These are phyloP conservation scores for Aspergillus affinis DNA, from an alignment of 495 filamentous ascomycete genomes.

Conservation along the genomic window DNA sequence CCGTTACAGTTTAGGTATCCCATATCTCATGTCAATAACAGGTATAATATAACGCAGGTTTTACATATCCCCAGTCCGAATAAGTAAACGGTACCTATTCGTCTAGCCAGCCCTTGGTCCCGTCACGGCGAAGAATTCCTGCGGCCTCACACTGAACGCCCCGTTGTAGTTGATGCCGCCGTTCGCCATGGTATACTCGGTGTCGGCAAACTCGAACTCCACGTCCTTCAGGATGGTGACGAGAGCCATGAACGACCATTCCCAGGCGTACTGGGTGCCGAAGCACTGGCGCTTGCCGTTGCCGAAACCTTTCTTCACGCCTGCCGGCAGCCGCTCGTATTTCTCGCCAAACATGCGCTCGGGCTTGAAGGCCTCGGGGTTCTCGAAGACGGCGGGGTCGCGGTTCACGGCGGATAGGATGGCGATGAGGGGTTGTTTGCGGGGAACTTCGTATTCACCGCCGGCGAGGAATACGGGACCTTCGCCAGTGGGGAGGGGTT, in stretches of 20 bases:
- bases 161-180: constrained; percentile 36
- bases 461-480: constrained; percentile 52
- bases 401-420: constrained; percentile 65
- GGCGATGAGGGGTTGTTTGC: constrained; percentile 60
- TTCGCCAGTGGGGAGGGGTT: constrained; percentile 51
- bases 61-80: not conserved
- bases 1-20: no score
- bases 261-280: constrained; percentile 65
- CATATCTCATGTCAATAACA: not conserved
- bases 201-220: constrained; percentile 43
- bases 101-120: constrained; percentile 5
- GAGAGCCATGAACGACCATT: constrained; percentile 48
- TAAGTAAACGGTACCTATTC: not conserved
- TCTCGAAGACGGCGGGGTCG: constrained; percentile 66
- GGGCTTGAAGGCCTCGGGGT: constrained; percentile 63
- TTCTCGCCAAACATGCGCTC: constrained; percentile 68
- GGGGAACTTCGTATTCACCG: constrained; percentile 65
- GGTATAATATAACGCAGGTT: not conserved
- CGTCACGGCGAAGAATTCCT: constrained; percentile 29
- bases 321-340: constrained; percentile 57
- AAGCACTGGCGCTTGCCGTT: constrained; percentile 70
- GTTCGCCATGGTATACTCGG: constrained; percentile 29
- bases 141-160: constrained; percentile 39
- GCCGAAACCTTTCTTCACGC: constrained; percentile 67
- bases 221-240: constrained; percentile 44